A percentile compares a stretch with the other conserved stretches of the same genome.
Evolutionary conservation across 2,329 filamentous ascomycete genomes (phyloP).

Genomic region (Aschersonia sp.): DNA sequence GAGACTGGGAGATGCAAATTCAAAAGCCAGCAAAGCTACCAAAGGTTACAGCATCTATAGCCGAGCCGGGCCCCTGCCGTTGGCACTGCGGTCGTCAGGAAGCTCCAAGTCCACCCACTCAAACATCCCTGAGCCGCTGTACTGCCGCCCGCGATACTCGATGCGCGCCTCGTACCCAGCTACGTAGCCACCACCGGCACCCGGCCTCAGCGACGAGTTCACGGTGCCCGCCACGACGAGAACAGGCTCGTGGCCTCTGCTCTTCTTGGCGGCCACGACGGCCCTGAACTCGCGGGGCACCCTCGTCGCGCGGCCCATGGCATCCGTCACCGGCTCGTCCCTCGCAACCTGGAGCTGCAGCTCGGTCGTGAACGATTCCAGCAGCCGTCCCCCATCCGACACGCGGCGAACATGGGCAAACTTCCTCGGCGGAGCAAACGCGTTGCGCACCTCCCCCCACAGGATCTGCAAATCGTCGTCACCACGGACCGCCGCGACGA

Average conservation of each 20-base stretch:
- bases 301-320: background rate
- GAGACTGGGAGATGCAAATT: too few species aligned
- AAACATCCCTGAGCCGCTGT: background rate
- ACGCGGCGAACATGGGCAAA: background rate
- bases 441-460: background rate
- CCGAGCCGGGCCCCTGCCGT: background rate
- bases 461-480: background rate
- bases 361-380: background rate
- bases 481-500: background rate
- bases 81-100: background rate
- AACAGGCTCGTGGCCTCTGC: background rate
- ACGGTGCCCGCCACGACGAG: background rate
- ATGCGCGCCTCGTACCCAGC: background rate
- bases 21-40: too few species aligned
- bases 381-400: background rate
- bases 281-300: background rate
- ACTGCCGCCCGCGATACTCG: background rate
- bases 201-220: background rate
- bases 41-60: too few species aligned
- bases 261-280: background rate
- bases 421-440: background rate
- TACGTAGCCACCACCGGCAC: background rate
- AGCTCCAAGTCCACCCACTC: conserved; percentile 1
- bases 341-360: background rate
- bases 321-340: background rate